phyloP scores from a whole-genome alignment of 192 early-diverging fungal species.

The Mortierella claussenii region DNA sequence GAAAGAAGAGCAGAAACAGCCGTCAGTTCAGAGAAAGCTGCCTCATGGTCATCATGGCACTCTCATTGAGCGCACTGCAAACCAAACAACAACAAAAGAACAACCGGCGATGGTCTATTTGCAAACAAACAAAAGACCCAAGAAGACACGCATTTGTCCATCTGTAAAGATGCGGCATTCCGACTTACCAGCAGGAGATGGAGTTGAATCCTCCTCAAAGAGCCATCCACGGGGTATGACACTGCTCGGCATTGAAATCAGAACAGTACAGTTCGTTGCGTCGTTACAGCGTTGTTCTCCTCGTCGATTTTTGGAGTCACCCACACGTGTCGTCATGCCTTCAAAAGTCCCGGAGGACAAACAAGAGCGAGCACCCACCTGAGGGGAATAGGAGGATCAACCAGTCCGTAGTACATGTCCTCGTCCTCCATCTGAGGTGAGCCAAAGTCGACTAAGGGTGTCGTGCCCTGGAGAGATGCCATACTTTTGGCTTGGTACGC shows the following conservation, averaged over 20 bases:
- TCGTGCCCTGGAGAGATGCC: constrained; percentile 16
- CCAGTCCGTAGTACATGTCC: constrained; percentile 5
- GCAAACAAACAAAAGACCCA: neutral
- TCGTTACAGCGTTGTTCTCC: constrained; percentile 41
- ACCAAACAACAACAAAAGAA: constrained; percentile 2
- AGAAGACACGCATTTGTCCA: constrained; percentile 13
- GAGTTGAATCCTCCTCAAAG: constrained; percentile 26
- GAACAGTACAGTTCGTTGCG: constrained; percentile 29
- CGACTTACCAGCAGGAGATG: constrained; percentile 33
- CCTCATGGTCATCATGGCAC: neutral
- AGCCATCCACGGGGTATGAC: constrained; percentile 51
- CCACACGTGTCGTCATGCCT: no score
- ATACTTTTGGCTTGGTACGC: constrained; percentile 40
- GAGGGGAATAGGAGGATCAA: constrained; percentile 39
- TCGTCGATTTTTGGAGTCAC: neutral
- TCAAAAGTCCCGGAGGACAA: no score
- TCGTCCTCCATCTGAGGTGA: constrained; percentile 48
- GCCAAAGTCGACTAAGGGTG: constrained; percentile 34
- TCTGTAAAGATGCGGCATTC: neutral
- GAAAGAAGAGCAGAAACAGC: neutral
- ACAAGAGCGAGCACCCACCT: constrained; percentile 21
- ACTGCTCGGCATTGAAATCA: constrained; percentile 40
- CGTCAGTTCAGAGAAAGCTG: no score
- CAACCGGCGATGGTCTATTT: neutral
- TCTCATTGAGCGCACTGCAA: neutral